Evolutionary conservation across 805 yeast genomes (phyloP), one percentile per base, ranked within the genome.

Genomic region (Pichia ethanolica): DNA sequence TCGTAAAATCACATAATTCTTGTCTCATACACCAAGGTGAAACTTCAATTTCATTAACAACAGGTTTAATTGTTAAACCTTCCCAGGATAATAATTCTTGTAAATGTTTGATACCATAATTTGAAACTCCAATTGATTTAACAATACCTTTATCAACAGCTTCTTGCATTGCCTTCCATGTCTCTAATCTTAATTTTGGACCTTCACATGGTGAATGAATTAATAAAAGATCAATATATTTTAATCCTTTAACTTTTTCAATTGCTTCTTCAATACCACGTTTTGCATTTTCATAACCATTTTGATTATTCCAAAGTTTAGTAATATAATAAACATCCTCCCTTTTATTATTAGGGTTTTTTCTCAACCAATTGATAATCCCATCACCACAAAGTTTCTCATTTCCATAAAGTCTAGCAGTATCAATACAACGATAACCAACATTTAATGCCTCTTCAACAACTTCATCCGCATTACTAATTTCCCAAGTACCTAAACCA

Each of bases 1-100:
- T 70, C 61, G 86, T 81, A 65, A 69, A 84, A 47, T 80, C 75
- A 26, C 84, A 79, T 50, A 88, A 71, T 46, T 82, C 81, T 47
- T 72, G 67, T 57, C 85, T 72, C 68, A 83, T 86, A 59, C 83
- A 71, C 90, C 93, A 86, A 25, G 93, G 96, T 52, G 88, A 86
- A 46, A 87, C 74, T 65, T 87, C 96, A 59, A 88, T 78, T 63
- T 89, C 95, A 64, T 88, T 83, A 39, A 86, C 83, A 0, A 82
- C 87, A 0, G 96, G 90, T 53, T 73, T 72, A 53, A 75, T 60
- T 52, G 65, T 74, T 53, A 78, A 60, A 1, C 71, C 78, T 4
- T 74, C 73, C 83, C 86, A 81, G 3, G 61, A 56, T 40, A 83
- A 68, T 42, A 86, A 65, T 61, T 83, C 84, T 50, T 81, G 74